Base-by-base conservation (phyloP, 2,329 filamentous ascomycete genomes). In the Hypoxylon sp. region DNA sequence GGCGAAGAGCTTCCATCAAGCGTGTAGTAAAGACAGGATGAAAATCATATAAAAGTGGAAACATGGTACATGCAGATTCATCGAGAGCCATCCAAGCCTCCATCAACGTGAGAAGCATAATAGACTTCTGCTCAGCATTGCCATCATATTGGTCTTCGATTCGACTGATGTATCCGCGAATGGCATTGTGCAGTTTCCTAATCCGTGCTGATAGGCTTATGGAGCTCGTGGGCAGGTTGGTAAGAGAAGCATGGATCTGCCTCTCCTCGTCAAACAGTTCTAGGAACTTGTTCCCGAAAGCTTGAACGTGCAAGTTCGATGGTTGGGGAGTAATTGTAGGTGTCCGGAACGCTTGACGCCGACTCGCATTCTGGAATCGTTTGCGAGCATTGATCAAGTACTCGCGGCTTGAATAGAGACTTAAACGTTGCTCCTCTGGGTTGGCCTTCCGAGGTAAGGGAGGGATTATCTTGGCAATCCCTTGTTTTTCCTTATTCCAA, bases 11-110 rank as follows among this genome's bases (percentile, higher is more conserved):
- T 69, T 90, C 82, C 2, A 91, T 74, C 0, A 84, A 70, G 1
- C 81, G 76, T 0, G 83, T 73, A 0, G 77, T 69, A 47, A 91
- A 84, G 0, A 80, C 76, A 0, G 88, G 85, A 27, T 85, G 78
- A 57, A 83, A 91, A 0, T 85, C 74, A 0, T 50, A 25, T 0
- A 91, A 74, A 0, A 90, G 74, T 0, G 84, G 82, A 50, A 79
- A 86, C 0, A 68, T 57, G 0, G 51, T 5, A 0, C 79, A 76
- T 0, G 84, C 82, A 11, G 73, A 74, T 9, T 77, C 69, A 64
- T 91, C 89, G 73, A 90, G 81, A 1, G 74, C 70, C 1, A 84
- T 73, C 88, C 88, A 91, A 0, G 87, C 68, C 59, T 88, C 83
- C 73, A 90, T 81, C 0, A 87, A 50, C 6, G 78, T 82, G 0